These are phyloP conservation scores for Dendrocalamus latiflorus DNA, from an alignment of 202 grass and related monocot genomes.

Conservation along the genomic window DNA sequence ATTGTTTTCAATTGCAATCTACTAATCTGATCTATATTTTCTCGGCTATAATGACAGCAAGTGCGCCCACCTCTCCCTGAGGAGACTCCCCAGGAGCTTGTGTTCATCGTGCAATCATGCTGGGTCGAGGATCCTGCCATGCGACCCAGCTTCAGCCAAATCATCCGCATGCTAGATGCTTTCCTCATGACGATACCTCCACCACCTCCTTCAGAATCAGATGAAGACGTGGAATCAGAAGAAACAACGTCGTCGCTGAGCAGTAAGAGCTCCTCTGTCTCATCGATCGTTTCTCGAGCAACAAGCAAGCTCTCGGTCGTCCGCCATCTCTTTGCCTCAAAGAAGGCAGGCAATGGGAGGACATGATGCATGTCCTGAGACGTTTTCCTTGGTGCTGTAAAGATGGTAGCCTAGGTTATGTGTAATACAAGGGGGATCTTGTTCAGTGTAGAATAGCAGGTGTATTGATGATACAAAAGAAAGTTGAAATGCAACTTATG, in stretches of 20 bases:
- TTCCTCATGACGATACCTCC: no score
- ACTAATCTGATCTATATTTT: slow-evolving; percentile 13
- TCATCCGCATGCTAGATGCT: slow-evolving; percentile 94
- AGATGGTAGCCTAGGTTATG: slow-evolving; percentile 54
- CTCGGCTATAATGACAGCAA: slow-evolving; percentile 49
- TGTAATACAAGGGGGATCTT: slow-evolving; percentile 42
- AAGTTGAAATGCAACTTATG: no score
- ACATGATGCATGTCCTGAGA: slow-evolving; percentile 41
- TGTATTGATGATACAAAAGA: slow-evolving; percentile 49
- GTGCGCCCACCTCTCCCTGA: slow-evolving; percentile 63
- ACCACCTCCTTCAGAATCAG: no score
- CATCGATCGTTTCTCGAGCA: no score
- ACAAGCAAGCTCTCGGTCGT: no score
- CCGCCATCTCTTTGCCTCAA: no score
- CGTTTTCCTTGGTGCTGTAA: slow-evolving; percentile 42
- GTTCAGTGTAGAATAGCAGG: slow-evolving; percentile 39
- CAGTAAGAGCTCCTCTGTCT: no score
- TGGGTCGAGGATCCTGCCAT: slow-evolving; percentile 86
- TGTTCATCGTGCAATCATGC: slow-evolving; percentile 82
- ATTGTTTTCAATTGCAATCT: not conserved
- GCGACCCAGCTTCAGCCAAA: slow-evolving; percentile 87
- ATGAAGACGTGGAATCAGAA: no score
- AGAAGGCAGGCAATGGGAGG: no score
- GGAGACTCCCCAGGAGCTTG: no score
- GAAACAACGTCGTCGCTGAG: no score